Percentiles rank a stretch among this genome's conserved stretches.
Evolutionary conservation across 1,139 yeast genomes (phyloP).

Genomic region (Hemisphaericaspora lyxosophila): DNA sequence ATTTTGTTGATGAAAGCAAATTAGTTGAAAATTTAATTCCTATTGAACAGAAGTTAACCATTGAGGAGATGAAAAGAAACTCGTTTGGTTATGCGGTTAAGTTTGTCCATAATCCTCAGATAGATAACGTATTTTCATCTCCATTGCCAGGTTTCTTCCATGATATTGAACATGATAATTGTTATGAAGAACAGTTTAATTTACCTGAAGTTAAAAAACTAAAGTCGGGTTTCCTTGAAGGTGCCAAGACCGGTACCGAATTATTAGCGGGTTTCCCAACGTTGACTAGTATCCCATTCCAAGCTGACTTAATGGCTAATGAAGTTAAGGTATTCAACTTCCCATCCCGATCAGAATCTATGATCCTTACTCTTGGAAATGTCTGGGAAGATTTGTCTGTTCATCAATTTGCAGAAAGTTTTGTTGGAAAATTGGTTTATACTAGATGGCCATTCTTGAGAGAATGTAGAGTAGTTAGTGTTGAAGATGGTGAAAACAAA

Average conservation of each 20-base stretch:
- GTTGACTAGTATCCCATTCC: slow-evolving; percentile 65
- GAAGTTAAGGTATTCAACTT: slow-evolving; percentile 81
- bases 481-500: slow-evolving; percentile 54
- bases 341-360: slow-evolving; percentile 80
- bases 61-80: slow-evolving; percentile 74
- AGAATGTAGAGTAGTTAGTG: slow-evolving; percentile 71
- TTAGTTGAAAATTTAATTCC: slow-evolving; percentile 73
- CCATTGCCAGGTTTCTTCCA: slow-evolving; percentile 78
- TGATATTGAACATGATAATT: slow-evolving; percentile 76
- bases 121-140: slow-evolving; percentile 65
- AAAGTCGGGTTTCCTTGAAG: slow-evolving; percentile 61
- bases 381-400: slow-evolving; percentile 47
- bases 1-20: slow-evolving; percentile 85
- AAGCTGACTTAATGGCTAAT: slow-evolving; percentile 49
- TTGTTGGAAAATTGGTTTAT: slow-evolving; percentile 61
- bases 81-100: slow-evolving; percentile 66
- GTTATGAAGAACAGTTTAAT: slow-evolving; percentile 58
- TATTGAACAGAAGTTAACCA: slow-evolving; percentile 54
- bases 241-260: slow-evolving; percentile 68
- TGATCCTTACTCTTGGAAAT: slow-evolving; percentile 64
- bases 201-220: slow-evolving; percentile 53
- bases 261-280: slow-evolving; percentile 91
- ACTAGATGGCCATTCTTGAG: slow-evolving; percentile 87
- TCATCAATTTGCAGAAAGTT: slow-evolving; percentile 59
- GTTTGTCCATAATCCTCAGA: slow-evolving; percentile 77